These are phyloP conservation scores for Alternaria postmessia DNA, from an alignment of 2,329 filamentous ascomycete species.

Conservation along the genomic window DNA sequence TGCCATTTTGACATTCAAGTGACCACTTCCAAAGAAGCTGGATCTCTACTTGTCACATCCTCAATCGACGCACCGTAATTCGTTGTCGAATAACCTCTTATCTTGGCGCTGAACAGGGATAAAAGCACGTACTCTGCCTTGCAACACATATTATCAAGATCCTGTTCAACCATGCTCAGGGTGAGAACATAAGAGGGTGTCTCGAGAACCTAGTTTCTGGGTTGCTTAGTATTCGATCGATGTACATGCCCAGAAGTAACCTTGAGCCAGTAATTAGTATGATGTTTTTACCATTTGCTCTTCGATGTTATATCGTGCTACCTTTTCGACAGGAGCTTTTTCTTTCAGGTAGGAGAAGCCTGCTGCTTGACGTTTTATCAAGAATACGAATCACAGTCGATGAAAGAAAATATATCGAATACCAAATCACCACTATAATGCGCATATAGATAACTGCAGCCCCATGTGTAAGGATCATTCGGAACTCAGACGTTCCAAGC, in stretches of 20 bases:
- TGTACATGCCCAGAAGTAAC: not conserved
- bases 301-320: not conserved
- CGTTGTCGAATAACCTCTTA: not conserved
- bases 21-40: not conserved
- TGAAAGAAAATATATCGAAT: too few species aligned
- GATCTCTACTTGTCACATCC: not conserved
- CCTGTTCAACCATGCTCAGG: not conserved
- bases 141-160: not conserved
- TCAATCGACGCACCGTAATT: not conserved
- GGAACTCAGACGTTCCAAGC: constrained; percentile 35
- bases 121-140: not conserved
- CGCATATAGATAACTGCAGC: not conserved
- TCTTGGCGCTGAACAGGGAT: not conserved
- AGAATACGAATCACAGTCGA: not conserved
- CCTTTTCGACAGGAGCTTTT: not conserved
- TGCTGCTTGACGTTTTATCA: not conserved
- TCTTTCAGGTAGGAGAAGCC: not conserved
- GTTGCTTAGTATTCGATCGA: not conserved
- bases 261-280: not conserved
- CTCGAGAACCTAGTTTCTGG: not conserved
- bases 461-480: constrained; percentile 8
- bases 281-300: not conserved
- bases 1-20: not conserved
- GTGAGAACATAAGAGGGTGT: not conserved
- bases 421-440: not conserved